Evolutionary conservation across 352 stramenopile genomes (phyloP), one percentile per base, ranked within the genome.

Genomic region (Peronospora farinosa): DNA sequence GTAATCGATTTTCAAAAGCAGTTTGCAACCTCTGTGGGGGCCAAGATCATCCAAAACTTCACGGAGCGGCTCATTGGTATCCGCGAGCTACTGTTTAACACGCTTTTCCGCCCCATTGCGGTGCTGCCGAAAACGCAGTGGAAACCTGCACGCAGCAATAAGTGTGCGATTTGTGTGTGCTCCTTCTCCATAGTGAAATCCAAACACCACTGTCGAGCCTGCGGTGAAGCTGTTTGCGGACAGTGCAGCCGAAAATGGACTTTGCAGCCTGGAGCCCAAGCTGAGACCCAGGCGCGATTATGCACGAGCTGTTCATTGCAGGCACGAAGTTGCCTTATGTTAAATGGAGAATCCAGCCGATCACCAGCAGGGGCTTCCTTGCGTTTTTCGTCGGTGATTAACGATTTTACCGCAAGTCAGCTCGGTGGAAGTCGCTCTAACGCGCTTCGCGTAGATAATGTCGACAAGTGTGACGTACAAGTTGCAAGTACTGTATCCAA

Each of bases 1-100:
- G 72, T 92, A 11, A 76, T 92, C 43, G 82, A 92, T 56, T 92
- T 92, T 59, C 77, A 89, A 62, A 69, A 88, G 40, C 78, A 88
- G 40, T 90, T 92, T 43, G 60, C 68, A 12, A 73, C 51, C 32
- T 71, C 57, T 19, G 65, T 89, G 5, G 69, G 62, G 40, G 60
- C 70, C 12, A 81, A 84, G 42, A 86, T 92, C 33, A 79, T 92
- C 40, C 62, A 83, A 39, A 87, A 81, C 47, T 92, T 88, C 51
- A 87, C 76, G 0, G 74, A 80, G 28, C 67, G 82, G 21, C 74
- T 92, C n/a, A 65, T 86, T 23, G 78, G 78, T 28, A 87, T 92
- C 16, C 82, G 82, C 39, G 78, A 92, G 44, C 60, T 88, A 40
- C 72, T 92, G 5, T 90, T 85, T 57, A 89, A 88, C 53, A 92